These are phyloP conservation scores for Debaryomyces hansenii DNA, from an alignment of 805 yeast genomes.

Conservation along the genomic window DNA sequence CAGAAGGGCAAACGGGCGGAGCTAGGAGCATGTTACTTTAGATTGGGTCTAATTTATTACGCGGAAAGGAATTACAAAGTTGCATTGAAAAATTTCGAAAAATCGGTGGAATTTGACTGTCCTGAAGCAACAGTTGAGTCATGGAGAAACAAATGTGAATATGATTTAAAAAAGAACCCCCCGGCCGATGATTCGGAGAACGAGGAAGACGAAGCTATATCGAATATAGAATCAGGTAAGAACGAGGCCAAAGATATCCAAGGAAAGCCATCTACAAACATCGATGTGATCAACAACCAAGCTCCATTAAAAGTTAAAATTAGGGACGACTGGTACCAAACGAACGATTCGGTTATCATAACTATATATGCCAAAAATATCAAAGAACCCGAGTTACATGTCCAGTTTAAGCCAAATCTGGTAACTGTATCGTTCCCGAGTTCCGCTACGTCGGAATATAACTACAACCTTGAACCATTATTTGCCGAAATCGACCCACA, in stretches of 20 bases:
- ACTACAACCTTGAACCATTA: constrained; percentile 55
- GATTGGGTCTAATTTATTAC: constrained; percentile 48
- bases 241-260: background rate
- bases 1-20: constrained; percentile 46
- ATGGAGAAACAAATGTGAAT: constrained; percentile 44
- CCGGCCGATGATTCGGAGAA: constrained; percentile 8
- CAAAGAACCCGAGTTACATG: constrained; percentile 44
- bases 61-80: constrained; percentile 39
- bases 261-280: constrained; percentile 18
- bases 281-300: constrained; percentile 35
- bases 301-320: constrained; percentile 40
- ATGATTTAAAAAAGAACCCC: constrained; percentile 28
- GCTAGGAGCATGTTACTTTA: constrained; percentile 48
- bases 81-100: constrained; percentile 42
- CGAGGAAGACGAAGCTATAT: constrained; percentile 2
- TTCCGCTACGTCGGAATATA: constrained; percentile 53
- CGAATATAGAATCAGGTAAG: background rate
- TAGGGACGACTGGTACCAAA: constrained; percentile 61
- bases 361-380: constrained; percentile 72
- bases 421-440: constrained; percentile 49
- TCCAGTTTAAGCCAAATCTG: constrained; percentile 37
- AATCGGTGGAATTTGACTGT: constrained; percentile 43
- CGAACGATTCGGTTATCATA: constrained; percentile 53
- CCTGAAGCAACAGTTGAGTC: constrained; percentile 47
- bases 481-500: constrained; percentile 49